Percentiles rank a stretch among this genome's conserved stretches.
These are phyloP conservation scores for Ciborinia camelliae DNA, from an alignment of 2,329 filamentous ascomycete genomes.

Conservation along the genomic window DNA sequence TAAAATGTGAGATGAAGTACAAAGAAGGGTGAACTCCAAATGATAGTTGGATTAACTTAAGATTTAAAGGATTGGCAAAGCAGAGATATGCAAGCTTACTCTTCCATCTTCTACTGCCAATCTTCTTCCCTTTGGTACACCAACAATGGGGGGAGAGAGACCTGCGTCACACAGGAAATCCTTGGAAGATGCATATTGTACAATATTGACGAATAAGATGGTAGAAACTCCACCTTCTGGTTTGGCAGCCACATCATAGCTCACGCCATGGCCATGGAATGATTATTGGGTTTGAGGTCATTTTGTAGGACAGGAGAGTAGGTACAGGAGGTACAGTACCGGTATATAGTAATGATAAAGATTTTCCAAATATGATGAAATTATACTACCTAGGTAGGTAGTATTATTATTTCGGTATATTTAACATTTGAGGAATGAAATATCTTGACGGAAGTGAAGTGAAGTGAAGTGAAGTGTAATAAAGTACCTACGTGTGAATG, in stretches of 20 bases:
- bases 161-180: background rate
- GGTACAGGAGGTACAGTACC: no score
- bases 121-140: background rate
- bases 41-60: background rate
- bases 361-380: no score
- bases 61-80: background rate
- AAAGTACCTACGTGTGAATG: no score
- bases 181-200: background rate
- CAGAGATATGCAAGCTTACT: background rate
- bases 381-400: no score
- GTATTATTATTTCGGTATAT: no score
- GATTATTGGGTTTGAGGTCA: background rate
- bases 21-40: background rate
- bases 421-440: no score
- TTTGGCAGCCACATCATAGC: constrained; percentile 15
- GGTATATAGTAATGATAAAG: no score
- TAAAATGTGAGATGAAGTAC: background rate
- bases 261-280: constrained; percentile 3
- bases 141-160: background rate
- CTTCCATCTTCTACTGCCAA: background rate
- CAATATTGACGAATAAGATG: constrained; percentile 2
- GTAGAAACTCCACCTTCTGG: background rate
- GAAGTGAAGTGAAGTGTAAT: background rate
- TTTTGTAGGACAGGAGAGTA: background rate
- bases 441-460: background rate